A percentile compares a stretch with the other conserved stretches of the same genome.
Conservation (phyloP, 2,329 filamentous ascomycete species). For the Plenodomus tracheiphilus region DNA sequence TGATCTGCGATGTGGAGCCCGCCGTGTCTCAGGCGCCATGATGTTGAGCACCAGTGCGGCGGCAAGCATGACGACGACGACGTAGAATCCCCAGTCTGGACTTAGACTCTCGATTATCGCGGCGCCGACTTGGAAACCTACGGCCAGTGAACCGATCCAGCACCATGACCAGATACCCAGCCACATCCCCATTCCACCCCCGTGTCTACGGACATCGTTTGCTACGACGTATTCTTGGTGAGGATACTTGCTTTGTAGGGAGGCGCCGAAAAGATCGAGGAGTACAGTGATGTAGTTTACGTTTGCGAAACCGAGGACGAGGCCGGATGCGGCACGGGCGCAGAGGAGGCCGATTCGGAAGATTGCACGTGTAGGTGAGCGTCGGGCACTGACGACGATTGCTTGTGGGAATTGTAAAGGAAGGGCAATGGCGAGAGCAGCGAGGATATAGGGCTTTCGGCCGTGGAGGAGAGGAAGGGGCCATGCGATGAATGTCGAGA, state of each 20-base stretch:
- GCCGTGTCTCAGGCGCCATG: slow-evolving; percentile 70
- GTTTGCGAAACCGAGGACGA: slow-evolving; percentile 72
- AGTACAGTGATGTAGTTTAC: slow-evolving; percentile 75
- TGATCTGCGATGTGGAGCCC: slow-evolving; percentile 69
- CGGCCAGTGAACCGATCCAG: slow-evolving; percentile 69
- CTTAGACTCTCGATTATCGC: slow-evolving; percentile 65
- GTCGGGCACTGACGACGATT: slow-evolving; percentile 61
- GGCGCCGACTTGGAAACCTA: slow-evolving; percentile 74
- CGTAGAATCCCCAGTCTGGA: slow-evolving; percentile 76
- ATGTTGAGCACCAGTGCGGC: slow-evolving; percentile 70
- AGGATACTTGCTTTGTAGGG: slow-evolving; percentile 70
- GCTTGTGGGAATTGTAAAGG: slow-evolving; percentile 78
- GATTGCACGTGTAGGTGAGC: slow-evolving; percentile 58
- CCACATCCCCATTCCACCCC: slow-evolving; percentile 80
- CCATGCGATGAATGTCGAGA: slow-evolving; percentile 73
- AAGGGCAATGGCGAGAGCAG: slow-evolving; percentile 68
- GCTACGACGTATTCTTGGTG: slow-evolving; percentile 71
- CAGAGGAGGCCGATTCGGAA: slow-evolving; percentile 66
- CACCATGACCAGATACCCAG: slow-evolving; percentile 68
- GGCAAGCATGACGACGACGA: slow-evolving; percentile 69
- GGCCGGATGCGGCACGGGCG: slow-evolving; percentile 67
- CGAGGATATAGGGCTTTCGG: slow-evolving; percentile 74
- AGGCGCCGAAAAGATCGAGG: slow-evolving; percentile 76
- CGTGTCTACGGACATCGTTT: slow-evolving; percentile 72
- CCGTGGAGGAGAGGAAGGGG: slow-evolving; percentile 75